Evolutionary conservation across 2,329 filamentous ascomycete genomes (phyloP).

Genomic region (Sphaerulina musiva): DNA sequence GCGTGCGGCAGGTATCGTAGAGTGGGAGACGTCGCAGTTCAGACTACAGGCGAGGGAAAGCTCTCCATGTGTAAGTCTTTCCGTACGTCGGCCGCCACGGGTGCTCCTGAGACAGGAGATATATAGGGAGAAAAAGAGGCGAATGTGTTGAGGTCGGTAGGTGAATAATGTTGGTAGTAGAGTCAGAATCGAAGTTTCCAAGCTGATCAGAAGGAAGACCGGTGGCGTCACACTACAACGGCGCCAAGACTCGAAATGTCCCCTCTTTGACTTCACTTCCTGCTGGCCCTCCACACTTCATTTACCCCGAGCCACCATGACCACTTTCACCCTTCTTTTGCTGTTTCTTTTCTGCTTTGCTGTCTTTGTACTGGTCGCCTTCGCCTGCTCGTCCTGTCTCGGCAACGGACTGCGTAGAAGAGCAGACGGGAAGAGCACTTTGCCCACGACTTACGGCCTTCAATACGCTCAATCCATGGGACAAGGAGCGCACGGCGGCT

Average conservation of each 20-base stretch:
- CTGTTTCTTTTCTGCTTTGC: constrained; percentile 23
- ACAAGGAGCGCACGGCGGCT: constrained; percentile 46
- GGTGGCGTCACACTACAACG: neutral
- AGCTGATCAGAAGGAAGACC: neutral
- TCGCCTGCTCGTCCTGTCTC: constrained; percentile 51
- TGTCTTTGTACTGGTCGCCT: constrained; percentile 38
- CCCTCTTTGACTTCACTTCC: neutral
- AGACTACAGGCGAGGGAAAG: constrained; percentile 31
- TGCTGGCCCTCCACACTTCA: neutral
- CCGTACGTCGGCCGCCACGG: constrained; percentile 13
- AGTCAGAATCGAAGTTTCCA: neutral
- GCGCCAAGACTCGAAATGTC: constrained; percentile 2
- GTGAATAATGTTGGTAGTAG: neutral
- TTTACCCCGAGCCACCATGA: constrained; percentile 14
- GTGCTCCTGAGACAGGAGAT: constrained; percentile 5
- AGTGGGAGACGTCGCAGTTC: constrained; percentile 8
- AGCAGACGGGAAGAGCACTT: constrained; percentile 38
- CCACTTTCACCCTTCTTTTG: constrained; percentile 19
- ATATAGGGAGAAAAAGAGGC: neutral
- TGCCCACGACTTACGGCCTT: constrained; percentile 45
- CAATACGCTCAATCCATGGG: constrained; percentile 52
- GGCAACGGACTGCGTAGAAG: constrained; percentile 47
- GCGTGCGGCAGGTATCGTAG: constrained; percentile 6
- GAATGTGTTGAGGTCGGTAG: neutral
- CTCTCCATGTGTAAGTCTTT: constrained; percentile 29